These are phyloP conservation scores for Podospora fimiseda DNA, from an alignment of 495 filamentous ascomycete species.

Conservation along the genomic window DNA sequence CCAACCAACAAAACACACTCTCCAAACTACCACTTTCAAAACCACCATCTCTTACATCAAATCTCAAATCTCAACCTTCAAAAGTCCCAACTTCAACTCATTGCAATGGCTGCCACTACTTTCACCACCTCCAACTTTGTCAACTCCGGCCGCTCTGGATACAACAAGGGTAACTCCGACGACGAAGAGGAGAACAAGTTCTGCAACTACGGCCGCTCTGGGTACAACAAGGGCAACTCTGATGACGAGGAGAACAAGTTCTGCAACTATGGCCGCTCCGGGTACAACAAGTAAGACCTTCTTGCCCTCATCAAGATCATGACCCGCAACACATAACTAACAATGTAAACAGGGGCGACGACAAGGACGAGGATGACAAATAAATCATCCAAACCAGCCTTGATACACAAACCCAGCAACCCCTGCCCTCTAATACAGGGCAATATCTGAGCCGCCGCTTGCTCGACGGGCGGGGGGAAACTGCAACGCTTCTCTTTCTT, in stretches of 20 bases:
- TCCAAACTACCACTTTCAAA: too few relatives aligned
- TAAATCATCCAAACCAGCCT: slow-evolving; percentile 7
- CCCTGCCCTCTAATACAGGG: not conserved
- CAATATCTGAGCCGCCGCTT: not conserved
- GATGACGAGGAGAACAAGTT: slow-evolving; percentile 35
- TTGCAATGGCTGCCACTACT: slow-evolving; percentile 38
- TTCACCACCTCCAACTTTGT: slow-evolving; percentile 43
- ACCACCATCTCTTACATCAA: too few relatives aligned
- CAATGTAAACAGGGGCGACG: slow-evolving; percentile 15
- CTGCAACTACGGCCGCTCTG: slow-evolving; percentile 34
- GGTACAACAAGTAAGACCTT: slow-evolving; percentile 38
- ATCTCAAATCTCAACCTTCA: not conserved
- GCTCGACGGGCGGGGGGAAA: not conserved
- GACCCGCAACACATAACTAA: not conserved
- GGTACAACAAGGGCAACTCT: slow-evolving; percentile 39
- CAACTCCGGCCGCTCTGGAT: slow-evolving; percentile 48
- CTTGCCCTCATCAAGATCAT: not conserved
- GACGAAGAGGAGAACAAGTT: slow-evolving; percentile 33
- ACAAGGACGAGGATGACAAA: slow-evolving; percentile 27
- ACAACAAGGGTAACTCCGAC: slow-evolving; percentile 42
- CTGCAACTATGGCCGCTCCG: slow-evolving; percentile 37
- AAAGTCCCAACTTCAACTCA: slow-evolving; percentile 6
- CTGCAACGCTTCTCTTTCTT: not conserved
- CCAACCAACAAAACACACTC: not conserved
- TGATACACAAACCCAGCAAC: not conserved